Evolutionary conservation across 1,284 basidiomycete species (phyloP), one percentile per base, ranked within the genome.

Genomic region (Tilletia setariae): DNA sequence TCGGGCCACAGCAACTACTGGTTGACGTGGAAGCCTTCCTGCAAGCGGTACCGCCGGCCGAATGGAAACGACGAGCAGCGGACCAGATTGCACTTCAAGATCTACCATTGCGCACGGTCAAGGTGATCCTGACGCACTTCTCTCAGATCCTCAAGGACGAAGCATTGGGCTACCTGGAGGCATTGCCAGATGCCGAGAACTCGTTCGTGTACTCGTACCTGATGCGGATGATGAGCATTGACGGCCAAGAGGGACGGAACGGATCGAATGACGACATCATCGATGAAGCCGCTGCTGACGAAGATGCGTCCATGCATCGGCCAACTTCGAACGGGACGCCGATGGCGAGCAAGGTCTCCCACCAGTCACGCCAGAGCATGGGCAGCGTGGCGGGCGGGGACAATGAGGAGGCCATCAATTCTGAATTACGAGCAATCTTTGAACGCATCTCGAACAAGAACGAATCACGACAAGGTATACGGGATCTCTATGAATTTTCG

Each of bases 81-180:
- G 93, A 93, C 79, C 91, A 91, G 71, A 88, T 98, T 0, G 93
- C 95, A 1, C 90, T 96, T 76, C 94, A 93, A 49, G 96, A 98
- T 79, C 91, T 98, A 91, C 96, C 96, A 1, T 84, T 98, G 74
- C 87, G 95, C 68, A 98, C 96, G 1, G 91, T 98, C 83, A 99
- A 98, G 85, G 78, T 79, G 43, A 77, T 81, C 23, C 68, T 82
- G 8, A 73, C 72, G 32, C 94, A 80, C 65, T 67, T 78, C n/a
- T 71, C 70, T 8, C 74, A 74, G 30, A 66, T 70, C 32, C 73
- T 73, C 56, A 76, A 76, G 9, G 80, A 82, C 28, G 74, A 78
- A 11, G 72, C 76, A 30, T 51, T 81, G 42, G 67, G 71, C 11
- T 71, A 78, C 69, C 68, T 81, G 30, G 80, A 81, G 40, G 68